phyloP scores from a whole-genome alignment of 2,329 filamentous ascomycete genomes.

The Colletotrichum costaricense region DNA sequence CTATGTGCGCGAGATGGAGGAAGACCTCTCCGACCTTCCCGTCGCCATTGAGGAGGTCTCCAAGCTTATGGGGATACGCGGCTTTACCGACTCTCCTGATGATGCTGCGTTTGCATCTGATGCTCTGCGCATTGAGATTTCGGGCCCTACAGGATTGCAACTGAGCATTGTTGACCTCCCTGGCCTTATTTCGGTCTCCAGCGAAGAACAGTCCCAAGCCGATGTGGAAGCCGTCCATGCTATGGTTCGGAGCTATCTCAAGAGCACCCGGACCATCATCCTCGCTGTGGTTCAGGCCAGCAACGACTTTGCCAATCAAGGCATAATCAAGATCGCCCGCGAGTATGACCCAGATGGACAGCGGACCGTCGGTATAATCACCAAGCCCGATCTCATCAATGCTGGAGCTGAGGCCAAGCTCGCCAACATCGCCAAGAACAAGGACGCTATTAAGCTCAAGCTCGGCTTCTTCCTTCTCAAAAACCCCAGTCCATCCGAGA shows the following conservation, averaged over 20 bases:
- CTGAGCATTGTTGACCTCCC: constrained; percentile 61
- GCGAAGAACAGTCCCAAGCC: constrained; percentile 45
- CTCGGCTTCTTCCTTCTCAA: constrained; percentile 66
- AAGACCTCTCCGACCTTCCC: constrained; percentile 18
- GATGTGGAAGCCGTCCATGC: constrained; percentile 47
- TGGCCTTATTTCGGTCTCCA: constrained; percentile 52
- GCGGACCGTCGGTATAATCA: constrained; percentile 68
- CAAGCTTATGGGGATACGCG: constrained; percentile 24
- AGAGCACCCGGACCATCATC: constrained; percentile 54
- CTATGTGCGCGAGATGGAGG: constrained; percentile 27
- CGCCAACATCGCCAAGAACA: constrained; percentile 55
- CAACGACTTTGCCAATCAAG: constrained; percentile 52
- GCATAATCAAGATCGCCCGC: constrained; percentile 19
- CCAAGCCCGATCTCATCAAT: constrained; percentile 62
- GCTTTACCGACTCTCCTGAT: constrained; percentile 29
- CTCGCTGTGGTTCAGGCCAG: constrained; percentile 55
- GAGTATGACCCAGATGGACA: constrained; percentile 40
- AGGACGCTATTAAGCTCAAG: constrained; percentile 54
- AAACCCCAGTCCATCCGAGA: constrained; percentile 47
- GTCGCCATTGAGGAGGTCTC: constrained; percentile 27
- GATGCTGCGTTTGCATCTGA: constrained; percentile 34
- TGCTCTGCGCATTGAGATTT: constrained; percentile 41
- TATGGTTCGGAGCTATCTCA: constrained; percentile 54
- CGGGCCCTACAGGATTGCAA: constrained; percentile 42
- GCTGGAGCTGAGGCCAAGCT: constrained; percentile 52